Evolutionary conservation across 306 rosid genomes (phyloP), one percentile per base, ranked within the genome.

Genomic region (Rubus parviflorus): DNA sequence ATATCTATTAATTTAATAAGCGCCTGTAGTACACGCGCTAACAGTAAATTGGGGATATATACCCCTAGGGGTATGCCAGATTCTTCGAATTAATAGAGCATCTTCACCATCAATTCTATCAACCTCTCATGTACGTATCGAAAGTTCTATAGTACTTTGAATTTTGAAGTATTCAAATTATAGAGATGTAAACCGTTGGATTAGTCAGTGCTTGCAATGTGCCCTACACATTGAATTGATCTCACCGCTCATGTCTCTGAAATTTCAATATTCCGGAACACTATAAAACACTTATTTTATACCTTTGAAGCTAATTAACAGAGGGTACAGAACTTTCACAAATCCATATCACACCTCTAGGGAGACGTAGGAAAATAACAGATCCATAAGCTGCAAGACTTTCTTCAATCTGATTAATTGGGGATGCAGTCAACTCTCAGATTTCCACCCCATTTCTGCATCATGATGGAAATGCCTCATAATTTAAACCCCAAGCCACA

Each of bases 351-450:
- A 56, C 69, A 80, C 57, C 56, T 70, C 76, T 46, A 57, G 77
- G 30, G 83, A 76, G 76, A 76, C 69, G n/a, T 78, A 58, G 68
- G 75, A 81, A 80, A 16, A 77, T 54, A 30, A 84, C 83, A 81
- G 84, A 80, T 79, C 75, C 22, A 76, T 49, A 70, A 80, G 69
- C 80, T 41, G 19, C 75, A 81, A 75, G 67, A 72, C 74, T 86
- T 80, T 5, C 81, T 83, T 77, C 69, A 75, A 85, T 81, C 73
- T 7, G 78, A 87, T 79, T 85, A 69, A 76, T 76, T 56, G 75
- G 64, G 76, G 68, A 70, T 20, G 51, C 73, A 76, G 69, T 35
- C 78, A 72, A 79, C 81, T 17, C 64, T 49, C 60, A 57, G 54
- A 70, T 70, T 45, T 22, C 68, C 30, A 47, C 15, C 74, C 60